Evolutionary conservation across 1,139 yeast species (phyloP).

Genomic region (Saccharomyces uvarum): DNA sequence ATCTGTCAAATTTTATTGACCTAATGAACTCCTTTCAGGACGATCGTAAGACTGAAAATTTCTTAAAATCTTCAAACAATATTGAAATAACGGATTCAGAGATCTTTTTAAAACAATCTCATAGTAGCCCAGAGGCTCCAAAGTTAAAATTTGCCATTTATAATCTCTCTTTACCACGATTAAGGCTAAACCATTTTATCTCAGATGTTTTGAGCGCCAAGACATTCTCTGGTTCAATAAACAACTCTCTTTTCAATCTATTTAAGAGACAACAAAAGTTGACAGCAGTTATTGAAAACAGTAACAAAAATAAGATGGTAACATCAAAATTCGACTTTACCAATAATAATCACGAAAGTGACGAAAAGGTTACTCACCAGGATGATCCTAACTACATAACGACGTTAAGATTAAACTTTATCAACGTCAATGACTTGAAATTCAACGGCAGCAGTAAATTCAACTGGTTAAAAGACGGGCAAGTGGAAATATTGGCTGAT

Average conservation of each 20-base stretch:
- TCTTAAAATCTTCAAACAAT: not conserved
- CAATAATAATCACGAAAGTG: not conserved
- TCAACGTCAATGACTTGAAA: constrained; percentile 43
- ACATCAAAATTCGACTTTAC: not conserved
- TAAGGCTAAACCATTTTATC: constrained; percentile 51
- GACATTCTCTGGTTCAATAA: constrained; percentile 64
- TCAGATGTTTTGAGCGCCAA: constrained; percentile 63
- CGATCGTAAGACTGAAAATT: not conserved
- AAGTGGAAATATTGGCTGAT: constrained; percentile 63
- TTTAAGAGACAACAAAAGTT: constrained; percentile 51
- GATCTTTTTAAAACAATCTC: constrained; percentile 16
- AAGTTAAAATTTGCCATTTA: constrained; percentile 44
- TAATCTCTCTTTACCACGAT: constrained; percentile 54
- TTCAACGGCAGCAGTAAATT: constrained; percentile 33
- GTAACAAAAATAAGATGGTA: not conserved
- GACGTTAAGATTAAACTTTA: constrained; percentile 57
- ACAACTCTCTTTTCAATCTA: constrained; percentile 65
- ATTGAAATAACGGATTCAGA: constrained; percentile 1
- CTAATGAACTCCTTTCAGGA: constrained; percentile 31
- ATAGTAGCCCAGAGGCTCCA: constrained; percentile 36
- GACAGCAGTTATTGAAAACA: constrained; percentile 19
- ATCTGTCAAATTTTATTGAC: constrained; percentile 8
- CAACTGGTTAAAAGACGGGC: constrained; percentile 66
- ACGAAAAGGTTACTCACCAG: not conserved
- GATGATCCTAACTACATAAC: constrained; percentile 30